Evolutionary conservation across 805 yeast genomes (phyloP), one percentile per base, ranked within the genome.

Genomic region (Ogataea chonburiensis): DNA sequence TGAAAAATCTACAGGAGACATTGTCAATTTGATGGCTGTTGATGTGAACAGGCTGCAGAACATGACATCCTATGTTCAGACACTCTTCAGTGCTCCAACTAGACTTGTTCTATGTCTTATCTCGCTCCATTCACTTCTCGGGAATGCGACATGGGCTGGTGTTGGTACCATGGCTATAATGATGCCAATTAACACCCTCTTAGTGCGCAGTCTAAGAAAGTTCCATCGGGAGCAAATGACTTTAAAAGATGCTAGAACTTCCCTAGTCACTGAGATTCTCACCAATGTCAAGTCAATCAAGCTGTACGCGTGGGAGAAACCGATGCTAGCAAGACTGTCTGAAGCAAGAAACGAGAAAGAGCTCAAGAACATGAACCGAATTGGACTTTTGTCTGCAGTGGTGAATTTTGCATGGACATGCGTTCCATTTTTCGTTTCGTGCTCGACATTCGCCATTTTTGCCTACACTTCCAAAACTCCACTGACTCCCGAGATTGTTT

Each of bases 1-100:
- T 20, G 67, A 71, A 12, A 65, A 73, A 46, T 63, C 86, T 2
- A 73, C 89, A 2, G 95, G 95, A 47, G 94, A 86, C 46, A 83
- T 87, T 34, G 72, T 86, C 46, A 86, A 85, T 51, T 68, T 81
- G 52, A 73, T 85, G 65, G 75, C 93, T 13, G 89, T 84, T 20
- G 96, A 87, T 63, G 78, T 84, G 9, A 63, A 65, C 31, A 68
- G 83, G 43, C 63, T 86, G 18, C 84, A 79, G 52, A 78, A 75
- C 24, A 60, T 83, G 36, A 58, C 75, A n/a, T 66, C 67, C 30
- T 70, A 73, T 42, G 60, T 79, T 17, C 80, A 75, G 46, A 66
- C 71, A 4, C 50, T 80, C 38, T 60, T 81, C 16, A 70, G 82
- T 28, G 76, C 80, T 1, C 87, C 87, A 5, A 56, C 77, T 12